Base-by-base conservation (phyloP, 768 basidiomycete genomes). In the Pleurotus tuber-regium region DNA sequence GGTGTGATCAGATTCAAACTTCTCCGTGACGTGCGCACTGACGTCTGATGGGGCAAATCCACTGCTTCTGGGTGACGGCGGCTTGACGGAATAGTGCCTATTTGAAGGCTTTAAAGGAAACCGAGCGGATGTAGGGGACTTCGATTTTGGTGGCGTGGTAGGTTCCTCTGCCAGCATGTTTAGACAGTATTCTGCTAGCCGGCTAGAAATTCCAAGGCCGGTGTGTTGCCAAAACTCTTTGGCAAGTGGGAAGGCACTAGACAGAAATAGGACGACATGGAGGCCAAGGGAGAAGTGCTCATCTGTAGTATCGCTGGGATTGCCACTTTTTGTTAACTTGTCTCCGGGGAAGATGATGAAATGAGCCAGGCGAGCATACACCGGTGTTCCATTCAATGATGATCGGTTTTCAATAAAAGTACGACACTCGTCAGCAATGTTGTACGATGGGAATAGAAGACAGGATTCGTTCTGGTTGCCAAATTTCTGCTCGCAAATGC, bases 151-250 rank as follows among this genome's bases (percentile, higher is more conserved):
- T 14, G 49, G 12, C 40, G 49, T 19, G 38, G n/a, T 39, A 36
- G 39, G n/a, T n/a, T 59, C 59, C 43, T 73, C 72, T 1, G 74
- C 72, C 3, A 87, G 67, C 55, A 84, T 66, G 38, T 74, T 70
- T 39, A 91, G 72, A 57, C 84, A 86, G 40, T 77, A 67, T 43
- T 87, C 86, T 4, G 87, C 87, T 14, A 82, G 66, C 7, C 88
- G 77, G 50, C 83, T 86, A 18, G 82, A 85, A 39, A 91, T 77
- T 1, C 87, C 86, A 31, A 83, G 68, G 0, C 89, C 88, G 3
- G 82, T 79, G 63, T 91, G 88, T 56, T 90, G 89, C 89, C 89
- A 91, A 66, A 86, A 90, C 58, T 83, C 73, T 60, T 84, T 89
- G 16, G 82, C 86, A 4, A 77, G 59, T 21, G 70, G 56, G 54